Evolutionary conservation across 805 yeast species (phyloP), one percentile per base, ranked within the genome.

Genomic region (Saturnispora quitensis): DNA sequence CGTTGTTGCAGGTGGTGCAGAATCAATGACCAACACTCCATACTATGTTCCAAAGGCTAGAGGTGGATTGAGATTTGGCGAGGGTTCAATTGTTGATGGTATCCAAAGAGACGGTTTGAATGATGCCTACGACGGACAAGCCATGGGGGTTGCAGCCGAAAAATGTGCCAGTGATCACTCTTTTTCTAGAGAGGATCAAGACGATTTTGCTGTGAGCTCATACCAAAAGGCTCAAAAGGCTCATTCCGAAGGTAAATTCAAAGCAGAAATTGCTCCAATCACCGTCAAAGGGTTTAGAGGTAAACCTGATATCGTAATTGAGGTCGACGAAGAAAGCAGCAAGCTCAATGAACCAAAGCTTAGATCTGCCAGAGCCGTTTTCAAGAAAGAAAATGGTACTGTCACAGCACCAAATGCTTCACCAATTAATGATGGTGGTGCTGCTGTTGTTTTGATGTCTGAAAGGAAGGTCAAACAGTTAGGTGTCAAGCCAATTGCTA

Each of bases 131-230:
- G 87, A 84, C 60, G 81, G 83, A 58, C 70, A 75, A 59, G 86
- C 95, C 57, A 93, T 93, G 99, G 99, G 99, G 67, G 86, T 86
- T 53, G 89, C 93, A 59, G 99, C 96, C 58, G 99, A 93, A 73
- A 89, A 89, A 68, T 89, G 97, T 73, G 98, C 98, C 43, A 73
- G 73, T 50, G 96, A 89, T 65, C 82, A 88, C 72, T 67, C 67
- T 18, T 66, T 91, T 59, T 63, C 93, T 36, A 84, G 98, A 68
- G 90, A 87, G 58, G 82, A 79, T 55, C 98, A 91, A 73, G 99
- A 91, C 69, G 81, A 82, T 51, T 91, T 78, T 67, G 98, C 98
- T 55, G 75, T 89, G 60, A 72, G 65, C 55, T 87, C 96, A 18
- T 93, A 93, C 73, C 80, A 78, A 65, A 89, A 87, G 68, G 96